phyloP scores from a whole-genome alignment of 495 filamentous ascomycete species.

The Penicillium lividum region DNA sequence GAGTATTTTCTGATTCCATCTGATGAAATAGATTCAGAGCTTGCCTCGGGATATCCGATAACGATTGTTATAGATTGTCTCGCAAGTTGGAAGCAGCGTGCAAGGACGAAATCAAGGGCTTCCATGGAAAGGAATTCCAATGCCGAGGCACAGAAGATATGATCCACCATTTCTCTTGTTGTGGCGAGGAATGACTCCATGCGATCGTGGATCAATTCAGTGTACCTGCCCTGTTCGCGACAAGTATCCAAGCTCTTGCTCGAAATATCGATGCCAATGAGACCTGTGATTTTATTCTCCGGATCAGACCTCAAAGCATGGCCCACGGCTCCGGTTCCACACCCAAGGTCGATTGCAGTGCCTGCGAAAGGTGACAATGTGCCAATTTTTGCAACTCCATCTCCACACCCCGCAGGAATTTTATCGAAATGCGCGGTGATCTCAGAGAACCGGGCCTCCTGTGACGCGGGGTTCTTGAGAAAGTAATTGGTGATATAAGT shows the following conservation, averaged over 20 bases:
- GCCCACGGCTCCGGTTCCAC: conserved; percentile 12
- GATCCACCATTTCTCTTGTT: conserved; percentile 9
- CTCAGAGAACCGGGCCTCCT: not conserved
- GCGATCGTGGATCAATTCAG: conserved; percentile 5
- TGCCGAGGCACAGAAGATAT: conserved; percentile 14
- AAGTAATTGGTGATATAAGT: conserved; percentile 20
- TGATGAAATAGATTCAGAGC: not conserved
- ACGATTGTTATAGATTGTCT: conserved; percentile 7
- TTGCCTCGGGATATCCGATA: not conserved
- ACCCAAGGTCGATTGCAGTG: conserved; percentile 16
- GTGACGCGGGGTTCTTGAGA: conserved; percentile 3
- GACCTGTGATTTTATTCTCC: not conserved
- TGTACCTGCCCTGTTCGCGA: not conserved
- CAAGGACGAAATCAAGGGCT: conserved; percentile 16
- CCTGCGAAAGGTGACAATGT: not conserved
- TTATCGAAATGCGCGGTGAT: conserved; percentile 6
- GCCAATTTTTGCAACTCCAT: not conserved
- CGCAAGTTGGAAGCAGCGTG: conserved; percentile 11
- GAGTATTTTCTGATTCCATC: not conserved
- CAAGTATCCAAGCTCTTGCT: not conserved
- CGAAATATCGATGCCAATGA: conserved; percentile 13
- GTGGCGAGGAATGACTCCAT: conserved; percentile 10
- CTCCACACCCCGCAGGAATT: not conserved
- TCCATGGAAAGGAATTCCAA: conserved; percentile 12
- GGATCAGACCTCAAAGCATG: not conserved